Percentiles rank a stretch among this genome's conserved stretches.
These are phyloP conservation scores for Astragalus glycyphyllos DNA, from an alignment of 306 rosid species.

Conservation along the genomic window DNA sequence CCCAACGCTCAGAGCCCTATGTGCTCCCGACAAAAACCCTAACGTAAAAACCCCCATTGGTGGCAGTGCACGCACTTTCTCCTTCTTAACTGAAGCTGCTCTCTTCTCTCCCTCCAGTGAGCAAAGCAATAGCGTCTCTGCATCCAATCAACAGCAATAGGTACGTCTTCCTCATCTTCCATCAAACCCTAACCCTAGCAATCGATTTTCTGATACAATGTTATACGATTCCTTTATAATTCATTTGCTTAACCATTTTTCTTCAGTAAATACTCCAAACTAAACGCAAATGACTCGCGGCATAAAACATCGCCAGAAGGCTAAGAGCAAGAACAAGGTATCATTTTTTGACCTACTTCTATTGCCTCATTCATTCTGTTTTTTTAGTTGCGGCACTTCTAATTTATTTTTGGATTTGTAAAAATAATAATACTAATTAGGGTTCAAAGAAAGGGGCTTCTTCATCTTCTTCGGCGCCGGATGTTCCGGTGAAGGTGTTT, in stretches of 20 bases:
- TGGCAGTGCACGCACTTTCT: no score
- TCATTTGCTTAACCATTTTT: background rate
- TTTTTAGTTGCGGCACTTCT: background rate
- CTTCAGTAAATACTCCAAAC: background rate
- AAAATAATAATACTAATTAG: conserved; percentile 41
- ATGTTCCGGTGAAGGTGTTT: conserved; percentile 81
- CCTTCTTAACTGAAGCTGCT: no score
- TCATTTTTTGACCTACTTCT: background rate
- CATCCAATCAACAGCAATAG: no score
- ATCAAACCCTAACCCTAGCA: no score
- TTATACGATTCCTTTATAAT: background rate
- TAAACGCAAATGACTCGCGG: conserved; percentile 67
- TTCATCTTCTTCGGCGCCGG: conserved; percentile 62
- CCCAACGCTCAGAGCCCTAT: no score
- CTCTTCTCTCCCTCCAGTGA: no score
- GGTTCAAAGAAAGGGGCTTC: conserved; percentile 64
- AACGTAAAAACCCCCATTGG: no score
- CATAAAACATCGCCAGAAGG: conserved; percentile 73
- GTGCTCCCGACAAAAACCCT: no score
- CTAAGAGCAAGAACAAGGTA: conserved; percentile 82
- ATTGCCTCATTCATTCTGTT: background rate
- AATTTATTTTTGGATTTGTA: background rate
- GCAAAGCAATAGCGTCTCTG: no score
- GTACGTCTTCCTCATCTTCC: no score
- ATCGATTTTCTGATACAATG: background rate